These are phyloP conservation scores for Pulveroboletus sp. DNA, from an alignment of 768 basidiomycete genomes.

Conservation along the genomic window DNA sequence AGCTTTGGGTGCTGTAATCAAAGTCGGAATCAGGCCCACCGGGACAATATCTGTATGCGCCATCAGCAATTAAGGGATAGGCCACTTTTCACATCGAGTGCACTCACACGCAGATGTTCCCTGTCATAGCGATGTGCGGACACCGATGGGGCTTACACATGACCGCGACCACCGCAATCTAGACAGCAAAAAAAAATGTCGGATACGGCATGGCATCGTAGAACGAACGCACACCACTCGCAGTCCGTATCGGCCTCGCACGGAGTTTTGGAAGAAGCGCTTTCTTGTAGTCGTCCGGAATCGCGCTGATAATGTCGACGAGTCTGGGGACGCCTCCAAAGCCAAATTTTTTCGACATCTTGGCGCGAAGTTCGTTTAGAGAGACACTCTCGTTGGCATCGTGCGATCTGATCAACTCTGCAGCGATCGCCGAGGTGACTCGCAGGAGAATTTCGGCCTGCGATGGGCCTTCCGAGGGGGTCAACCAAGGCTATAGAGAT, in stretches of 20 bases:
- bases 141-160: conserved; percentile 99
- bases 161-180: conserved; percentile 99
- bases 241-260: conserved; percentile 93
- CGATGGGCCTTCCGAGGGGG: conserved; percentile 54
- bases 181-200: background rate
- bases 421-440: conserved; percentile 91
- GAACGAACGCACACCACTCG: conserved; percentile 71
- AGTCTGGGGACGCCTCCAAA: conserved; percentile 86
- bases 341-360: conserved; percentile 85
- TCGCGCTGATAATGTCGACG: conserved; percentile 97
- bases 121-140: conserved; percentile 99
- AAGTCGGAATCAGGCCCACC: conserved; percentile 99
- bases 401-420: conserved; percentile 87
- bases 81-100: background rate
- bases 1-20: conserved; percentile 97
- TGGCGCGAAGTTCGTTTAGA: conserved; percentile 81
- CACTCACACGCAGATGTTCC: conserved; percentile 95
- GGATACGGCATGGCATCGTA: background rate
- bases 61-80: conserved; percentile 4
- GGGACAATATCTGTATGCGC: conserved; percentile 75
- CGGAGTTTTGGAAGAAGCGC: conserved; percentile 83
- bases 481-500: background rate
- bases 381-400: conserved; percentile 74
- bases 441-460: conserved; percentile 89
- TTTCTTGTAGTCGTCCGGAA: conserved; percentile 96